These are phyloP conservation scores for Pterocarpus macrocarpus DNA, from an alignment of 306 rosid genomes.

Conservation along the genomic window DNA sequence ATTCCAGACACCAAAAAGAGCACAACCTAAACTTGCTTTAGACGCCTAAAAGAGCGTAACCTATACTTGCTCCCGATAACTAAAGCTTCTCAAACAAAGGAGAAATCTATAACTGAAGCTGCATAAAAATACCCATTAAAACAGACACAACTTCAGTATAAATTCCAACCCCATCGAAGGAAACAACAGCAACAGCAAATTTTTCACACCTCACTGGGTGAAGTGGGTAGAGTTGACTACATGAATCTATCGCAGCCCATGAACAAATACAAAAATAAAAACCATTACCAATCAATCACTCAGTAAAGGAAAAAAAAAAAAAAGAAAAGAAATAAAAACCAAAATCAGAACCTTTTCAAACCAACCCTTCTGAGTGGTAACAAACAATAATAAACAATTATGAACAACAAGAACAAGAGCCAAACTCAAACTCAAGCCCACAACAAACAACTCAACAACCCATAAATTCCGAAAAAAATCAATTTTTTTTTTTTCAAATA, in stretches of 20 bases:
- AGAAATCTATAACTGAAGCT: slow-evolving; percentile 6
- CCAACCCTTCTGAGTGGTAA: background rate
- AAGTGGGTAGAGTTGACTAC: background rate
- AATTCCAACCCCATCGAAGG: slow-evolving; percentile 17
- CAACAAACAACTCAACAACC: background rate
- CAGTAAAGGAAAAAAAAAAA: background rate
- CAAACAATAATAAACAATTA: background rate
- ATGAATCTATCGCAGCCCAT: background rate
- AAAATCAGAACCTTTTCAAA: slow-evolving; percentile 10
- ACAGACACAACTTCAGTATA: slow-evolving; percentile 22
- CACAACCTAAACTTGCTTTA: slow-evolving; percentile 5
- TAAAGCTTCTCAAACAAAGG: slow-evolving; percentile 22
- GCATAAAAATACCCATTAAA: slow-evolving; percentile 23
- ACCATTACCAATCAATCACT: background rate
- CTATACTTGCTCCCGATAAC: background rate
- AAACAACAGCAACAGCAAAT: background rate
- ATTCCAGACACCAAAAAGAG: slow-evolving; percentile 10
- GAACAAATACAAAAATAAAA: too few relatives aligned
- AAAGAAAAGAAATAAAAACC: background rate
- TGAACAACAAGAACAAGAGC: background rate
- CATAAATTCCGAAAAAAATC: background rate
- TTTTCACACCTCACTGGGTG: background rate
- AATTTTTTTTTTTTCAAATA: background rate
- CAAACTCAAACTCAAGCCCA: background rate
- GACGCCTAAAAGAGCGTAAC: slow-evolving; percentile 20